phyloP scores from a whole-genome alignment of 139 green algal genomes.

The Ostreobium quekettii region DNA sequence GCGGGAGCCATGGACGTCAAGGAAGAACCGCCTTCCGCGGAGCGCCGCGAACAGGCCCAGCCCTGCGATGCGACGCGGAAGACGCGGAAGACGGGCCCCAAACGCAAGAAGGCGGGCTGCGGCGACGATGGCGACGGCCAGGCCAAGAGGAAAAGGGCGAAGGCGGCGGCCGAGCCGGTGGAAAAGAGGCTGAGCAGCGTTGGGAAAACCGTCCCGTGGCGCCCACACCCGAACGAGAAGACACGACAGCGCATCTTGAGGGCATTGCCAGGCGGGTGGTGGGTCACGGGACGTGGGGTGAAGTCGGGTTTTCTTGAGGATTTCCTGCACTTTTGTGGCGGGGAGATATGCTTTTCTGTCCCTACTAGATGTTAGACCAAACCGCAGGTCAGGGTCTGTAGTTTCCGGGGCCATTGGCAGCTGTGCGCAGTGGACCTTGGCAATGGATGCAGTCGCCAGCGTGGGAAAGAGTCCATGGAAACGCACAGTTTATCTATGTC shows the following conservation, averaged over 20 bases:
- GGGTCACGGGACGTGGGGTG: background rate
- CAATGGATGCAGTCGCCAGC: too few relatives aligned
- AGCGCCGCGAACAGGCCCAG: too few relatives aligned
- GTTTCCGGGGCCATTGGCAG: too few relatives aligned
- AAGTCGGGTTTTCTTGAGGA: background rate
- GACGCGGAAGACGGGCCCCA: background rate
- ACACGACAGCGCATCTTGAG: conserved; percentile 26
- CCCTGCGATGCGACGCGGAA: too few relatives aligned
- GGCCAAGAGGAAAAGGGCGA: conserved; percentile 10
- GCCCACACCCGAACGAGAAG: conserved; percentile 17
- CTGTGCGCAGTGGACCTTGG: too few relatives aligned
- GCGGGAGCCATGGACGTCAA: too few relatives aligned
- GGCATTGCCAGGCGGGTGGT: conserved; percentile 26
- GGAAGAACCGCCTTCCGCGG: too few relatives aligned
- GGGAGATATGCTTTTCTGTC: too few relatives aligned
- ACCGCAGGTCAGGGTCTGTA: too few relatives aligned
- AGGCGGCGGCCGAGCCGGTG: background rate
- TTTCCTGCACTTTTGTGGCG: background rate
- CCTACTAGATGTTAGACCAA: too few relatives aligned
- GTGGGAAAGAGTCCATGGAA: too few relatives aligned
- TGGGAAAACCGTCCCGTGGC: conserved; percentile 24
- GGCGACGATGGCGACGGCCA: background rate
- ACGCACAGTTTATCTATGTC: too few relatives aligned
- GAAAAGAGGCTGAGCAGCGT: conserved; percentile 19
- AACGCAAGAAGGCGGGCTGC: background rate